These are phyloP conservation scores for Eimeria falciformis DNA, from an alignment of 169 alveolate species.

Conservation along the genomic window DNA sequence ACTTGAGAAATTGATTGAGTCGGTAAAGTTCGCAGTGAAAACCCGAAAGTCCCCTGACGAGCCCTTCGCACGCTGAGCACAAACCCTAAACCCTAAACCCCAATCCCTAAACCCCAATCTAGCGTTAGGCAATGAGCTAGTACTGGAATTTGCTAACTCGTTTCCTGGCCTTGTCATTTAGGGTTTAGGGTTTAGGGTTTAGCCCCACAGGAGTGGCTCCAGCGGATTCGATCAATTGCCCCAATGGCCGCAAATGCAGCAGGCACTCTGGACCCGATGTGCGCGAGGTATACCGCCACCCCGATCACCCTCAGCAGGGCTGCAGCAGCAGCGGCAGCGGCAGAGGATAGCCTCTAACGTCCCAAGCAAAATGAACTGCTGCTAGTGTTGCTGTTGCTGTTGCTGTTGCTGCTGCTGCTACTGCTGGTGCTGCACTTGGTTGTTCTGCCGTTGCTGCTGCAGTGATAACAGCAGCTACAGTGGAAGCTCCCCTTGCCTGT, in stretches of 20 bases:
- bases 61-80: neutral
- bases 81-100: neutral
- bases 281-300: conserved; percentile 40
- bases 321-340: conserved; percentile 24
- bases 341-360: too few relatives aligned
- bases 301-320: conserved; percentile 27
- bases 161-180: neutral
- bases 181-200: conserved; percentile 59
- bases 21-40: conserved; percentile 17
- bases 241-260: conserved; percentile 25
- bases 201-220: conserved; percentile 40
- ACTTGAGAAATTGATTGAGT: neutral
- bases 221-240: neutral
- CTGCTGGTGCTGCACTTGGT: conserved; percentile 8
- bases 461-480: too few relatives aligned
- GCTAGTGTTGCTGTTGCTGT: neutral
- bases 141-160: too few relatives aligned
- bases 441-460: conserved; percentile 26
- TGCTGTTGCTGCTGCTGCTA: neutral
- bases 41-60: neutral
- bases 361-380: neutral
- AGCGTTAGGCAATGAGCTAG: too few relatives aligned
- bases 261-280: conserved; percentile 39
- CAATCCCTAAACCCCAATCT: neutral
- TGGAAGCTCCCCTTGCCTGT: conserved; percentile 15